Base-by-base conservation (phyloP, 768 basidiomycete species). In the Collybia mongolica region DNA sequence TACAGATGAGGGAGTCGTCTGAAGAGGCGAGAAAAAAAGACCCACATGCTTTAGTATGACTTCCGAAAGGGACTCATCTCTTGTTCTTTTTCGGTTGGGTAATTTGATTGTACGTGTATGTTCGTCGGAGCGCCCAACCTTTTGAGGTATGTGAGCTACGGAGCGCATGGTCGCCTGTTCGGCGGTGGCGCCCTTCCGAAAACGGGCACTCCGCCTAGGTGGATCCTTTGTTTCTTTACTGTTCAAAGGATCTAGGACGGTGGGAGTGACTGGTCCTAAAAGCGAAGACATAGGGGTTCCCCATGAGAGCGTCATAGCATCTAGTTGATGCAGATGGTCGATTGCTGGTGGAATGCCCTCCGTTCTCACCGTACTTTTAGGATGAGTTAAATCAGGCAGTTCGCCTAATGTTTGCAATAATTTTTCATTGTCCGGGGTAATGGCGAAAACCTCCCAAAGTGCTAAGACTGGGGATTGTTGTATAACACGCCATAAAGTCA, bases 401-500 rank as follows among this genome's bases (percentile, higher is more conserved):
- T 32, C 35, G 36, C 39, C 24, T 44, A 54, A 51, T 23, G 24
- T 17, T 29, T 44, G 39, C 5, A 54, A 19, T 2, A 38, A 35
- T 19, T 32, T 32, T 51, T 49, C 39, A 19, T 49, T 46, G 20
- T 48, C 54, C 2, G 23, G 17, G 9, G 32, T 36, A 8, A 51
- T 15, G 20, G 28, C 41, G 22, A 47, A 54, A 6, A 51, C 48
- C 20, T 54, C 49, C 49, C 49, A 54, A 5, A 51, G 45, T 15
- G 46, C 54, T 15, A 51, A 40, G 6, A 32, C 17, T 14, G 40
- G 45, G 28, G 44, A 54, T n/a, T 46, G 37, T 12, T 40, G 9
- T 3, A 2, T 32, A n/a, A 46, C 37, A 17, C 47, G 14, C 3
- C 11, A 22, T 8, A 48, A 8, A 8, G 32, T 28, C 37, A 42